These are phyloP conservation scores for Hanseniaspora sp. DNA, from an alignment of 1,139 yeast species.

Conservation along the genomic window DNA sequence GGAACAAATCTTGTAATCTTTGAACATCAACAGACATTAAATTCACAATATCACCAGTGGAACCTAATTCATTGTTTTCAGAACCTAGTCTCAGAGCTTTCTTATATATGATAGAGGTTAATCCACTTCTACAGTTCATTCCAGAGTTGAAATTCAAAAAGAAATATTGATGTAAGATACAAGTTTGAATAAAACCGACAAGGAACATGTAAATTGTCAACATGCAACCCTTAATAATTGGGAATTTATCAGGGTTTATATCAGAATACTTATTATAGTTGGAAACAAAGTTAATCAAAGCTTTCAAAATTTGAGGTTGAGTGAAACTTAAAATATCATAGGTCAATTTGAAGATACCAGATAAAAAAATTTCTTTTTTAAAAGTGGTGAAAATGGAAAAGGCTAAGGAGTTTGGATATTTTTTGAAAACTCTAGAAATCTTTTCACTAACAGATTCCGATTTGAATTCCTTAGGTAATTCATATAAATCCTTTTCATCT, in stretches of 20 bases:
- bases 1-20: conserved; percentile 80
- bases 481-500: conserved; percentile 69
- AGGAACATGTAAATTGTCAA: conserved; percentile 75
- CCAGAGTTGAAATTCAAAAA: conserved; percentile 82
- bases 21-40: conserved; percentile 96
- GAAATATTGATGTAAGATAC: conserved; percentile 83
- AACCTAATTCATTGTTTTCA: conserved; percentile 66
- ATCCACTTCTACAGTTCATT: conserved; percentile 73
- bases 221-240: conserved; percentile 71
- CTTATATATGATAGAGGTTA: conserved; percentile 67
- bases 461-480: conserved; percentile 56
- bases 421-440: conserved; percentile 32
- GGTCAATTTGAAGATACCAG: conserved; percentile 62
- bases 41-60: conserved; percentile 96
- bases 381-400: conserved; percentile 56
- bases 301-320: conserved; percentile 76
- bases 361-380: conserved; percentile 57
- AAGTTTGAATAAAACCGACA: conserved; percentile 74
- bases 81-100: conserved; percentile 72
- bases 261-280: conserved; percentile 42
- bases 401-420: conserved; percentile 45
- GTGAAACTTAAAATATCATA: conserved; percentile 77
- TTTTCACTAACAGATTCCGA: conserved; percentile 40
- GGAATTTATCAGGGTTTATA: conserved; percentile 27
- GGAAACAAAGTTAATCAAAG: conserved; percentile 70